phyloP scores from a whole-genome alignment of 805 yeast species.

The Priceomyces carsonii region DNA sequence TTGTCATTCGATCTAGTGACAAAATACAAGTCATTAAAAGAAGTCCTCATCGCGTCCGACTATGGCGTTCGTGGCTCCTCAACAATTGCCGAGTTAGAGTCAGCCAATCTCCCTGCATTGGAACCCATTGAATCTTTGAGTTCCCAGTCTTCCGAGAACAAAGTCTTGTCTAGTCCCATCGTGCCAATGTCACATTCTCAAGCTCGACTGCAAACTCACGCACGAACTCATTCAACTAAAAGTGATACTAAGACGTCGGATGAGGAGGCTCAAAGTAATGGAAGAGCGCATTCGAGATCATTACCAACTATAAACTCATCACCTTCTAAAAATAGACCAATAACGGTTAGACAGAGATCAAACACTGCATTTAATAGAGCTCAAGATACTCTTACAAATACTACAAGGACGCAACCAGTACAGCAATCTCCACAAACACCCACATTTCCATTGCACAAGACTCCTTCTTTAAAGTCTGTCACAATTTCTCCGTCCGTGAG shows the following conservation, averaged over 20 bases:
- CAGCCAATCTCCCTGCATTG: conserved; percentile 10
- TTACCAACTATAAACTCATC: conserved; percentile 20
- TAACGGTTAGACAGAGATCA: conserved; percentile 19
- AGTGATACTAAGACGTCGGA: background rate
- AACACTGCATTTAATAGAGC: conserved; percentile 20
- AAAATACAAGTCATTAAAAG: conserved; percentile 24
- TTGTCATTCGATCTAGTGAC: conserved; percentile 26
- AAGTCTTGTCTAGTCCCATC: conserved; percentile 31
- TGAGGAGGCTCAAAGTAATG: conserved; percentile 1
- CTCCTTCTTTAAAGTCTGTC: conserved; percentile 39
- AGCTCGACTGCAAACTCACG: no score
- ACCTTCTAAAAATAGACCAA: conserved; percentile 8
- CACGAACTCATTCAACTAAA: background rate
- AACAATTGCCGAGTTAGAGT: conserved; percentile 7
- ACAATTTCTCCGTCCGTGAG: conserved; percentile 39
- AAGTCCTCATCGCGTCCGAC: conserved; percentile 16
- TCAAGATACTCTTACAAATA: conserved; percentile 12
- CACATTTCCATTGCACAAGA: conserved; percentile 16
- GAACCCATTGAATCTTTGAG: conserved; percentile 8
- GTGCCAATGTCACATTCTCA: conserved; percentile 25
- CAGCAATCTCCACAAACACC: conserved; percentile 11
- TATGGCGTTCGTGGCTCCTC: conserved; percentile 10
- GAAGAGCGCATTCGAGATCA: conserved; percentile 35
- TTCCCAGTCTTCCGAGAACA: conserved; percentile 18
- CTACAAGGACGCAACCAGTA: conserved; percentile 6